phyloP scores from a whole-genome alignment of 139 green algal genomes.

The Coelastrella sp. region DNA sequence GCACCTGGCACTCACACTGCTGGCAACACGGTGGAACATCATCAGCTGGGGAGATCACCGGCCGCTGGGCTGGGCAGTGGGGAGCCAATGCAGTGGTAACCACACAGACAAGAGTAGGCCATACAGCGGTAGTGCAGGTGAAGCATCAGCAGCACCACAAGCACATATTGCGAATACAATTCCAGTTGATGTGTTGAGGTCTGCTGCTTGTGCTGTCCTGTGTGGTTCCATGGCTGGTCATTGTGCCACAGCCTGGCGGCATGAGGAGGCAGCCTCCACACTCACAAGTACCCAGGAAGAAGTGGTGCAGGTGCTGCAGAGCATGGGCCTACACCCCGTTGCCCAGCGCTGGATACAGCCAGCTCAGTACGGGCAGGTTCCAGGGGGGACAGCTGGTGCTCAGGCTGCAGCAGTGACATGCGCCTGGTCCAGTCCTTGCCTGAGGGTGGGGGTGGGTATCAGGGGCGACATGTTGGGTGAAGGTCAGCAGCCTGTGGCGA shows the following conservation, averaged over 20 bases:
- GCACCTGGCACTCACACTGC: conserved; percentile 30
- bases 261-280: not conserved
- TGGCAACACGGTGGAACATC: conserved; percentile 23
- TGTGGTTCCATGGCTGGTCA: not conserved
- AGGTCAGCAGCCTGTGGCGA: not conserved
- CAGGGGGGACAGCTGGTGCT: not conserved
- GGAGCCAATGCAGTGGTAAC: not conserved
- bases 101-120: not conserved
- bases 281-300: conserved; percentile 13
- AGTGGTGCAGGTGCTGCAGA: not conserved
- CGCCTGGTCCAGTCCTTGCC: not conserved
- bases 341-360: conserved; percentile 15
- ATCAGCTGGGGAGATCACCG: not conserved
- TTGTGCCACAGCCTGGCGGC: conserved; percentile 9
- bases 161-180: too few relatives aligned
- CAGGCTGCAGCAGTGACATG: not conserved
- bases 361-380: not conserved
- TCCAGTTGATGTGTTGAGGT: not conserved
- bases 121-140: conserved; percentile 31
- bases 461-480: not conserved
- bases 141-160: conserved; percentile 22
- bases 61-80: not conserved
- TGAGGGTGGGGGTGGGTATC: conserved; percentile 1
- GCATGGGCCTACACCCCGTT: conserved; percentile 33
- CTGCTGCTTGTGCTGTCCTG: not conserved